Base-by-base conservation (phyloP, 2,329 filamentous ascomycete genomes). In the Aspergillus udagawae region DNA sequence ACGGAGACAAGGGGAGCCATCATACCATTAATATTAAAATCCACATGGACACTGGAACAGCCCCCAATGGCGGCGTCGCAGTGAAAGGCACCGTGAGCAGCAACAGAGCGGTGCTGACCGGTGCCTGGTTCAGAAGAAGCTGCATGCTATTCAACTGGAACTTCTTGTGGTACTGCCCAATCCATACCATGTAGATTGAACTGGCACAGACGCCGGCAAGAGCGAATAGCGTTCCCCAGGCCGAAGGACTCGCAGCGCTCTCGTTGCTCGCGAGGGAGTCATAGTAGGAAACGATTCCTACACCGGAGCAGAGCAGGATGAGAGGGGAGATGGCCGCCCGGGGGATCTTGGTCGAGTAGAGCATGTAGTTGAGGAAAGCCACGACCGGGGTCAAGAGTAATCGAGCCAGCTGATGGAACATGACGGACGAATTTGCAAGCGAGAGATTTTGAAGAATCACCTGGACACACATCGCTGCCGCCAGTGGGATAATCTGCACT, bases 81-180 rank as follows among this genome's bases (percentile, higher is more conserved):
- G 59, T 52, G 56, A 57, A 65, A 1, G 62, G 62, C 32, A 63
- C 59, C 1, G 60, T 52, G 50, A 58, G 59, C 17, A 64, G 21
- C 5, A 65, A 49, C n/a, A 65, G 35, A 3, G 53, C 58, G 1
- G 63, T 60, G 20, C 62, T 63, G 32, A 64, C 56, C 1, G 63
- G 63, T 1, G 63, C 60, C 49, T 65, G 63, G 25, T 65, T 65
- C 4, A 65, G 41, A 4, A 65, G 52, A 3, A 65, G 58, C 58
- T 65, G 63, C 63, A 65, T 65, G 51, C 62, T 64, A 28, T 55
- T 62, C 55, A 65, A 51, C 25, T 65, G 59, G 2, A 61, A 51
- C 38, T 60, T 58, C 49, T 58, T 58, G 27, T 65, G 63, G 25
- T 65, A 65, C 17, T 51, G 51, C 1, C 60, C 62, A 2, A 65